A percentile compares a stretch with the other conserved stretches of the same genome.
These are phyloP conservation scores for Helenozyma rhizophorensis DNA, from an alignment of 805 yeast species.

Conservation along the genomic window DNA sequence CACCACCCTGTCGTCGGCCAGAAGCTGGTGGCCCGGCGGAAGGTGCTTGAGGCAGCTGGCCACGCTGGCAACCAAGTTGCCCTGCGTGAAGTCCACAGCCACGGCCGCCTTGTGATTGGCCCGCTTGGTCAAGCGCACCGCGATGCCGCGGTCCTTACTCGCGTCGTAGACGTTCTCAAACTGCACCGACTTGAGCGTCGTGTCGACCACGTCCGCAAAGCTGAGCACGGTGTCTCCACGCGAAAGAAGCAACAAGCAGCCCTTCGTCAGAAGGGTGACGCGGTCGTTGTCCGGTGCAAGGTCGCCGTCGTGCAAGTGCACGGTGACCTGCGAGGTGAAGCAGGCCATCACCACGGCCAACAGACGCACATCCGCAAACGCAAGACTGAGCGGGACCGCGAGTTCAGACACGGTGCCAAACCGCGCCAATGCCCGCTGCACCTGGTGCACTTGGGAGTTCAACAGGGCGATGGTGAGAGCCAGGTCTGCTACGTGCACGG, in stretches of 20 bases:
- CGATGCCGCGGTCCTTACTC: constrained; percentile 35
- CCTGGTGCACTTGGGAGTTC: constrained; percentile 24
- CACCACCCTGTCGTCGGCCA: constrained; percentile 20
- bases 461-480: constrained; percentile 17
- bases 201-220: background rate
- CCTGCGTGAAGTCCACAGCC: constrained; percentile 39
- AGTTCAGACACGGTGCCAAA: constrained; percentile 13
- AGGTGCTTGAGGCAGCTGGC: constrained; percentile 49
- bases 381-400: constrained; percentile 22
- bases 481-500: constrained; percentile 19
- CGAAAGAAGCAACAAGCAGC: background rate
- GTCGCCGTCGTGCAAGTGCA: constrained; percentile 33
- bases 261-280: background rate
- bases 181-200: background rate
- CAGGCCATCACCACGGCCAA: constrained; percentile 41
- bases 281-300: background rate
- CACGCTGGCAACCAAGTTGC: constrained; percentile 48
- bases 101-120: constrained; percentile 13
- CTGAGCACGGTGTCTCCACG: background rate
- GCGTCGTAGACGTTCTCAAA: constrained; percentile 29
- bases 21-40: constrained; percentile 35
- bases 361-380: constrained; percentile 24
- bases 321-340: constrained; percentile 37
- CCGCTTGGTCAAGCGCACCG: constrained; percentile 22
- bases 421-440: constrained; percentile 16